These are phyloP conservation scores for Saturnispora mendoncae DNA, from an alignment of 805 yeast species.

Conservation along the genomic window DNA sequence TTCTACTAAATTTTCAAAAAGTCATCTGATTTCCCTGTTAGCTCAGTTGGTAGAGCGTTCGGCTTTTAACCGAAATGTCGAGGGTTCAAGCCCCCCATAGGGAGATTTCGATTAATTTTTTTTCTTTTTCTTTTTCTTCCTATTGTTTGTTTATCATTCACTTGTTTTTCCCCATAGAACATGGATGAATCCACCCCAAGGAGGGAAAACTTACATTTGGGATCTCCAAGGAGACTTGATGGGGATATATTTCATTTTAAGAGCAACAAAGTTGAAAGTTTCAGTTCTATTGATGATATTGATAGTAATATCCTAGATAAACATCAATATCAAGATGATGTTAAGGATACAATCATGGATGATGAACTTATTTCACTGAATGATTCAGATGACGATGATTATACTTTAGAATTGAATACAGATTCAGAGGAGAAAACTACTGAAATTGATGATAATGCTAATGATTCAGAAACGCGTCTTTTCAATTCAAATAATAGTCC, in stretches of 20 bases:
- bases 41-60: slow-evolving; percentile 66
- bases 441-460: neutral
- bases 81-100: slow-evolving; percentile 56
- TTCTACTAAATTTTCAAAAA: no score
- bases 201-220: neutral
- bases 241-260: neutral
- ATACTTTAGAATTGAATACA: neutral
- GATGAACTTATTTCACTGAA: neutral
- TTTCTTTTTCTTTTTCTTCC: neutral
- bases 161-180: neutral
- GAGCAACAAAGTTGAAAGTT: neutral
- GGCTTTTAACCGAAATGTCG: slow-evolving; percentile 57
- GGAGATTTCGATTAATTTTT: slow-evolving; percentile 26
- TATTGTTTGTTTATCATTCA: neutral
- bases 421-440: neutral
- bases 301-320: neutral
- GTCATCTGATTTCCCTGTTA: slow-evolving; percentile 30
- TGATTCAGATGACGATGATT: slow-evolving; percentile 2
- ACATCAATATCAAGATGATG: neutral
- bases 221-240: slow-evolving; percentile 1
- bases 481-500: no score
- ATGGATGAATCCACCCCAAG: slow-evolving; percentile 5
- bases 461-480: neutral
- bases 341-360: slow-evolving; percentile 2
- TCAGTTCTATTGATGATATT: neutral